Evolutionary conservation across 2,329 filamentous ascomycete species (phyloP), one percentile per base, ranked within the genome.

Genomic region (Fonsecaea nubica): DNA sequence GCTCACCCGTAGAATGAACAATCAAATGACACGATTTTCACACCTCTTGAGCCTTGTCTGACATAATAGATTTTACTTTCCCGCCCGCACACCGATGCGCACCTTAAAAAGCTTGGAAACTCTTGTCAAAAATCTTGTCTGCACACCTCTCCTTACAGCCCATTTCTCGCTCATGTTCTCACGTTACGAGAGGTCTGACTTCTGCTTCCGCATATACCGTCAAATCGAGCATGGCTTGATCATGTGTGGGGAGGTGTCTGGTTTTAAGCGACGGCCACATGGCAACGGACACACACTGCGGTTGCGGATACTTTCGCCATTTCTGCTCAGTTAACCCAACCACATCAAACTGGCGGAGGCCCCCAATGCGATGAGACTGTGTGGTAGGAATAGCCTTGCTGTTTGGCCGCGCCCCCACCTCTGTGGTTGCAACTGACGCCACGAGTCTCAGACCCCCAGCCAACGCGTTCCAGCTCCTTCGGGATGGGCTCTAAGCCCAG

Each of bases 401-500:
- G 30, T 13, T 33, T 38, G 56, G n/a, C 56, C 12, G 45, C 30
- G 30, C 30, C 48, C 58, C 45, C 48, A 42, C 48, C 36, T 38
- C 32, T 40, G 58, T 30, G 45, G 58, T 61, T 61, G 54, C 58
- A 61, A 33, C 45, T 32, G 48, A 61, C 58, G 58, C 58, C 58
- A 61, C 58, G 58, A 25, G 13, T 15, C 32, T 32, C 10, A 61
- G 48, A 48, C 58, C 40, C 12, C 48, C 32, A 53, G 18, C 13
- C 58, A 32, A 53, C 18, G n/a, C 33, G 36, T 10, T 30, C 10
- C 35, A 50, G 18, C 38, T 53, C 42, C 48, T 3, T 40, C 18
- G 33, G 12, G 32, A 53, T 25, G 18, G n/a, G 45, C 45, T 53
- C 45, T 54, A 38, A 42, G 32, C 42, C 30, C 58, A 18, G 58